Evolutionary conservation across 805 yeast genomes (phyloP), one percentile per base, ranked within the genome.

Genomic region (Suhomyces vadensis): DNA sequence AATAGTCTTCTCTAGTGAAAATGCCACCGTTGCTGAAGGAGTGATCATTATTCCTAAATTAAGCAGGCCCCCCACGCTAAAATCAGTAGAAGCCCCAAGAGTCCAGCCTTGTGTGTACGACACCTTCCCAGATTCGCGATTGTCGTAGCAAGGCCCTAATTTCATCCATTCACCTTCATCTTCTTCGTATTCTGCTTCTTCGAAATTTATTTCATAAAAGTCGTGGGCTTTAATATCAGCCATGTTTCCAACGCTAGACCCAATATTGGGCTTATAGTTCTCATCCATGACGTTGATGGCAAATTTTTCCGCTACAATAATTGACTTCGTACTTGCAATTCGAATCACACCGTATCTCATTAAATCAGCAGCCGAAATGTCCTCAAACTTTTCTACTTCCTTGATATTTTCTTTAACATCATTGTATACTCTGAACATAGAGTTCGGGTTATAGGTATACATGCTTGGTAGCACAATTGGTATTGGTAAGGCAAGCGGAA

Each of bases 391-490:
- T 9, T 35, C 21, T 5, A 48, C 36, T 14, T 27, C 16, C 9
- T 9, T 19, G 21, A 48, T 29, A n/a, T 27, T 26, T 9, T 23
- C 25, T 3, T 17, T 13, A 47, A 89, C 67, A 1, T 74, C 65
- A 27, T 73, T 65, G 57, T 89, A 88, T 33, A 89, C 79, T 37
- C 73, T 67, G 47, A 74, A 57, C 51, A 90, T 75, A 21, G 33
- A 16, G 33, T 29, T 29, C 10, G 33, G 33, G 33, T 29, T 29
- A 20, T 29, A 29, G 19, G 33, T 16, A 16, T 29, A 29, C 20
- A 29, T 29, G 33, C n/a, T 29, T 8, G 33, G 33, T 16, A 29
- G 5, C 4, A 29, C 5, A 29, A 29, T 14, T 37, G 26, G 40
- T 23, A 23, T 6, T 11, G 23, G 40, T 20, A 17, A 13, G 29